Evolutionary conservation across 2,329 filamentous ascomycete species (phyloP), one percentile per base, ranked within the genome.

Genomic region (Fusarium bulbicola): DNA sequence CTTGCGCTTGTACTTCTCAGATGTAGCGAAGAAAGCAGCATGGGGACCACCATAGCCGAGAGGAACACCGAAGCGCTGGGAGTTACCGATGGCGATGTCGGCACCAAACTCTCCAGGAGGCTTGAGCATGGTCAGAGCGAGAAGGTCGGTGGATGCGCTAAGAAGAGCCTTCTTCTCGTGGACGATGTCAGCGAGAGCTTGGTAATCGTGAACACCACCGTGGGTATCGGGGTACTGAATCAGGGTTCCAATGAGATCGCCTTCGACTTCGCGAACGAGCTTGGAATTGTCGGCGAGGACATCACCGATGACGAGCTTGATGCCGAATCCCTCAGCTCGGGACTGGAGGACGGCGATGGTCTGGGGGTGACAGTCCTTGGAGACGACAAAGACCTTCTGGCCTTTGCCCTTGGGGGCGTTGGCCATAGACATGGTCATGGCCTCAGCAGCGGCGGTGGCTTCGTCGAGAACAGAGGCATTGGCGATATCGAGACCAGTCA

Each of bases 71-170:
- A 98, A 92, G 70, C 95, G 88, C 85, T 98, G 95, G 21, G 95
- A 91, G 79, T 92, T 97, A 75, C 95, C 95, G 80, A 98, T 96
- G 14, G 95, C 95, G 75, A 98, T 94, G 79, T 98, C 95, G 24
- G 95, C 95, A 49, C 95, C 95, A 83, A 95, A 98, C 80, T 98
- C 95, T 59, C 95, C 95, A 1, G 95, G 95, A 2, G 95, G 93
- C 65, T 93, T 95, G 53, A 98, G 88, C 28, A 97, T 84, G 3
- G 95, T 98, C 81, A 98, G 85, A 10, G 95, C 95, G 34, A 98
- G 86, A 46, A 98, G 87, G 80, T 98, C 95, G 4, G 95, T 97
- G 12, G 94, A 95, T 34, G 94, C 95, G 76, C 92, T 93, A 79
- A 98, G 91, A 20, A 95, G 92, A 36, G 90, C 93, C 47, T 93